Evolutionary conservation across 176 grass and related monocot genomes (phyloP).

Genomic region (Triticum monococcum): DNA sequence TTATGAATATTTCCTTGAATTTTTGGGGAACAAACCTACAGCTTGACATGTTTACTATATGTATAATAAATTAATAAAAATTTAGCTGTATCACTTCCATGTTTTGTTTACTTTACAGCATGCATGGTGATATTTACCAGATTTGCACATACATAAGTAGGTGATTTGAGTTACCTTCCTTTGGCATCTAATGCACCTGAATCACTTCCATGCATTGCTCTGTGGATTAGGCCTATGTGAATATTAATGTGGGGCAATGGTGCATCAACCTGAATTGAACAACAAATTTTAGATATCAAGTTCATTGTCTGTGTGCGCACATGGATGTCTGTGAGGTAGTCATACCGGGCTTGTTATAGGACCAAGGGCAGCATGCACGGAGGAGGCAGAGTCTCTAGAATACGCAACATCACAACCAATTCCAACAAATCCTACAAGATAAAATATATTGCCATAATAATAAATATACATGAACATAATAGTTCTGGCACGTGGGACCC

Average conservation of each 20-base stretch:
- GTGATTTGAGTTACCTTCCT: conserved; percentile 55
- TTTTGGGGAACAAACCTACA: conserved; percentile 74
- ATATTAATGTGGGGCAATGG: conserved; percentile 34
- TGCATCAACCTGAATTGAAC: conserved; percentile 20
- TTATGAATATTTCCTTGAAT: conserved; percentile 77
- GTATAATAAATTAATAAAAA: neutral
- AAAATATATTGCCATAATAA: neutral
- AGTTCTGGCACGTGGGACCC: neutral
- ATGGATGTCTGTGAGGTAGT: neutral
- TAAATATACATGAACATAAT: neutral
- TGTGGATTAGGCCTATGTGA: conserved; percentile 57
- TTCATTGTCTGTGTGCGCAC: neutral
- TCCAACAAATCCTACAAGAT: conserved; percentile 34
- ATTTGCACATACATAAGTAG: neutral
- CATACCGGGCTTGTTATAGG: conserved; percentile 46
- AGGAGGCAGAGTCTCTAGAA: neutral
- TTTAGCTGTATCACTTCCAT: neutral
- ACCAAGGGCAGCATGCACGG: conserved; percentile 33
- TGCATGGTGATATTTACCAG: neutral
- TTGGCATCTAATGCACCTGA: conserved; percentile 52
- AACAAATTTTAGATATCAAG: neutral
- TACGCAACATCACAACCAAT: conserved; percentile 41
- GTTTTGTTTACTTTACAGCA: neutral
- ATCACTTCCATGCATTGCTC: conserved; percentile 69
- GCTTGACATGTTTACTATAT: neutral